phyloP scores from a whole-genome alignment of 495 filamentous ascomycete genomes.

The Penicillium malachiteum region DNA sequence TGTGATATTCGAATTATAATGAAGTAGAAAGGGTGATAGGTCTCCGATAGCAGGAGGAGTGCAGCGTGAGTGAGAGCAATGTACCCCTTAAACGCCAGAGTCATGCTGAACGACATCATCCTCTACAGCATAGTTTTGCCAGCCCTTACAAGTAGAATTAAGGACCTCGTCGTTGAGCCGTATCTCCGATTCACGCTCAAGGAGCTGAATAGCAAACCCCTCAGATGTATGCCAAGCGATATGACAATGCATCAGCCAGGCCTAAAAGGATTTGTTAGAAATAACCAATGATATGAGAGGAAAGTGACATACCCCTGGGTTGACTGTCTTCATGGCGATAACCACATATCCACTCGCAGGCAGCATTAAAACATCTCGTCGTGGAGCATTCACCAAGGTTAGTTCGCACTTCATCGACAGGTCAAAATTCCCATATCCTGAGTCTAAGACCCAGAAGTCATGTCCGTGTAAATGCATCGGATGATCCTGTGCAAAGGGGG shows the following conservation, averaged over 20 bases:
- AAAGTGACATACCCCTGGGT: constrained; percentile 47
- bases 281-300: neutral
- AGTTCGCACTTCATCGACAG: neutral
- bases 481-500: constrained; percentile 12
- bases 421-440: neutral
- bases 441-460: constrained; percentile 22
- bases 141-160: neutral
- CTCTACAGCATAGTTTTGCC: neutral
- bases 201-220: constrained; percentile 40
- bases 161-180: neutral
- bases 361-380: neutral
- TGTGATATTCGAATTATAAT: too few relatives aligned
- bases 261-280: constrained; percentile 35
- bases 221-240: constrained; percentile 63
- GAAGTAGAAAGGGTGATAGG: too few relatives aligned
- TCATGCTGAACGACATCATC: constrained; percentile 5
- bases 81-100: constrained; percentile 4
- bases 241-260: constrained; percentile 62
- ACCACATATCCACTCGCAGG: neutral
- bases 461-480: constrained; percentile 30
- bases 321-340: constrained; percentile 36
- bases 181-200: constrained; percentile 39
- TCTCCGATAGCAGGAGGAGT: too few relatives aligned
- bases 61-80: neutral
- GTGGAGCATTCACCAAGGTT: neutral